Conservation (phyloP, 306 rosid genomes). For the Vigna unguiculata region DNA sequence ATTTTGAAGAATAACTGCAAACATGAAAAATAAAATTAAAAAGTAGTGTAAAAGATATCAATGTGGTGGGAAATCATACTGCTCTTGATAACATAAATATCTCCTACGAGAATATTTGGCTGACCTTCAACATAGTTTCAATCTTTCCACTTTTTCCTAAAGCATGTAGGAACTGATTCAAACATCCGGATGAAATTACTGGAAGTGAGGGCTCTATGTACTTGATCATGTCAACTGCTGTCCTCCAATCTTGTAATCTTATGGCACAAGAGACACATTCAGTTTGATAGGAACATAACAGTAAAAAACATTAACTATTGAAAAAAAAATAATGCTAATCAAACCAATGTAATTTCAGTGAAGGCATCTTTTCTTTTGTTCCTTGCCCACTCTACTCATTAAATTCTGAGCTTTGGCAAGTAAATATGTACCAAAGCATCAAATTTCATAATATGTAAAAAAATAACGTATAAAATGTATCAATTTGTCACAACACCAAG, state of each 20-base stretch:
- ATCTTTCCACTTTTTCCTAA: conserved; percentile 89
- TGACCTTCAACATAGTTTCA: conserved; percentile 89
- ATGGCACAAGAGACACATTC: conserved; percentile 45
- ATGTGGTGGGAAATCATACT: conserved; percentile 38
- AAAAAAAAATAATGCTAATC: conserved; percentile 38
- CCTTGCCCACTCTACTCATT: neutral
- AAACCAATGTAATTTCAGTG: conserved; percentile 30
- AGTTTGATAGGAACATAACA: conserved; percentile 43
- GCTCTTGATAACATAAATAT: conserved; percentile 19
- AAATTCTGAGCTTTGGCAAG: neutral
- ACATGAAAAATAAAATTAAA: neutral
- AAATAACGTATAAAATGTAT: conserved; percentile 6
- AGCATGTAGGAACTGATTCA: conserved; percentile 73
- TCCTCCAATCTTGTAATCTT: conserved; percentile 91
- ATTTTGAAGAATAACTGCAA: conserved; percentile 85
- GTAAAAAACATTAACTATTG: conserved; percentile 32
- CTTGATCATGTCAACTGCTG: conserved; percentile 70
- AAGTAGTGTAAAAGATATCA: conserved; percentile 26
- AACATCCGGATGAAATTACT: conserved; percentile 69
- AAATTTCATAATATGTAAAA: conserved; percentile 9
- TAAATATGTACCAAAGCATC: conserved; percentile 27
- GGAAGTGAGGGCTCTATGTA: conserved; percentile 79
- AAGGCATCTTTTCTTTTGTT: conserved; percentile 13
- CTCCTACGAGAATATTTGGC: conserved; percentile 24
- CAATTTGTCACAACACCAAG: conserved; percentile 19